These are phyloP conservation scores for Spongispora temasekensis DNA, from an alignment of 1,284 basidiomycete genomes.

Conservation along the genomic window DNA sequence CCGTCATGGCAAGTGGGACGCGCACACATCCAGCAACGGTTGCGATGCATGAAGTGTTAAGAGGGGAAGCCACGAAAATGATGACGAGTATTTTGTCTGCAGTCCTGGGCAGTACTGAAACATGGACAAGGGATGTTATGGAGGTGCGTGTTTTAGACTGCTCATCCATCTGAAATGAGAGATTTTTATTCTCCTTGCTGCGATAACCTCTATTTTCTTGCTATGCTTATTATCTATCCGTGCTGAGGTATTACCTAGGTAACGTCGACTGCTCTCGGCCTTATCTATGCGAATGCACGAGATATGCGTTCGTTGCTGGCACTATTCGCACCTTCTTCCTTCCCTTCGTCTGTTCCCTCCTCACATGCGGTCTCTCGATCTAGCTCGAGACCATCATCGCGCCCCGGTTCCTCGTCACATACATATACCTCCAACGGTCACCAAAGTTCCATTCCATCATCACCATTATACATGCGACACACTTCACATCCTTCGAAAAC, in stretches of 20 bases:
- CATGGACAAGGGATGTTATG: conserved; percentile 30
- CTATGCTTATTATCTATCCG: neutral
- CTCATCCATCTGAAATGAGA: conserved; percentile 1
- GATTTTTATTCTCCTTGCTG: too few relatives aligned
- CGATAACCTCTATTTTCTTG: neutral
- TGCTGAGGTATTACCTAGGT: conserved; percentile 14
- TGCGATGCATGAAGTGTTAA: conserved; percentile 62
- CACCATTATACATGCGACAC: conserved; percentile 10
- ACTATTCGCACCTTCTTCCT: conserved; percentile 15
- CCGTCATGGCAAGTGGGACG: conserved; percentile 42
- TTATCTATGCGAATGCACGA: conserved; percentile 28
- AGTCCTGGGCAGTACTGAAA: conserved; percentile 39
- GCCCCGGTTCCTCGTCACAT: conserved; percentile 19
- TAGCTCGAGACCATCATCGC: conserved; percentile 26
- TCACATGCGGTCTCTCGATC: conserved; percentile 24
- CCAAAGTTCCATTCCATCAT: conserved; percentile 7
- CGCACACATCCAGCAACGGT: conserved; percentile 65
- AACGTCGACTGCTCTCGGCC: conserved; percentile 34
- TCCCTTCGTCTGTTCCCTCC: conserved; percentile 8
- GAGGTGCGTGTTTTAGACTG: conserved; percentile 20
- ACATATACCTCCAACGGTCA: conserved; percentile 6
- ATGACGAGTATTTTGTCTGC: conserved; percentile 55
- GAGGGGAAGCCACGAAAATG: conserved; percentile 66
- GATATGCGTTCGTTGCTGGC: conserved; percentile 25
- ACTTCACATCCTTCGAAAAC: conserved; percentile 10